Percentiles rank a stretch among this genome's conserved stretches.
phyloP scores from a whole-genome alignment of 495 filamentous ascomycete species.

The Neurospora tetraspora region DNA sequence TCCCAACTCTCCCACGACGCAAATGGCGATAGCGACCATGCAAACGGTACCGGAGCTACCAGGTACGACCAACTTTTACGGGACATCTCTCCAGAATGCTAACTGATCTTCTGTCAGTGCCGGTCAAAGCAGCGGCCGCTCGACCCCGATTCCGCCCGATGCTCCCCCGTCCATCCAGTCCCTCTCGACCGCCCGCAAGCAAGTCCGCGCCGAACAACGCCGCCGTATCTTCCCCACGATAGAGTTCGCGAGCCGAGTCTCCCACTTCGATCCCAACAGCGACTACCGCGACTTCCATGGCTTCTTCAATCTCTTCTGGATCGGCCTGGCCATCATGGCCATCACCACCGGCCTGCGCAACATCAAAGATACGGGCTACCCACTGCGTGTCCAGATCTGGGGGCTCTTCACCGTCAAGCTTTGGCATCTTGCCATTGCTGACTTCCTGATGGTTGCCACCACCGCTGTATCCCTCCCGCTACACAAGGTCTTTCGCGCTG shows the following conservation, averaged over 20 bases:
- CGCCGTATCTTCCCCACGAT: slow-evolving; percentile 91
- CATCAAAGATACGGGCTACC: slow-evolving; percentile 85
- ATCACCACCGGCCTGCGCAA: slow-evolving; percentile 86
- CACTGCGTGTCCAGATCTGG: slow-evolving; percentile 78
- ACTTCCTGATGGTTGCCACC: slow-evolving; percentile 71
- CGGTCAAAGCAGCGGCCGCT: slow-evolving; percentile 52
- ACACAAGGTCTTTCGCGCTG: slow-evolving; percentile 53
- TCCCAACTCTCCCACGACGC: slow-evolving; percentile 25
- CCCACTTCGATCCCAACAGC: slow-evolving; percentile 88
- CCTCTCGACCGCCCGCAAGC: slow-evolving; percentile 73
- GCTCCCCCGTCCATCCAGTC: slow-evolving; percentile 83
- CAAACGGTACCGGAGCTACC: neutral
- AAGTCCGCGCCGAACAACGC: slow-evolving; percentile 70
- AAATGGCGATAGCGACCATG: slow-evolving; percentile 1
- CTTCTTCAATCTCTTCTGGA: slow-evolving; percentile 98
- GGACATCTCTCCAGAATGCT: neutral
- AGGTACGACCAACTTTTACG: neutral
- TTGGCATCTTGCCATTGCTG: slow-evolving; percentile 75
- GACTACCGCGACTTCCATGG: slow-evolving; percentile 92
- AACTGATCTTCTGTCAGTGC: slow-evolving; percentile 4
- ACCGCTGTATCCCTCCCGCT: slow-evolving; percentile 64
- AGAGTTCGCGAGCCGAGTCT: slow-evolving; percentile 84
- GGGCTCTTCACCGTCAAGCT: slow-evolving; percentile 75
- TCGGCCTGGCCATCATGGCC: slow-evolving; percentile 91
- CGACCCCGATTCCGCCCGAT: slow-evolving; percentile 84